Base-by-base conservation (phyloP, 2,329 filamentous ascomycete species). In the Xylaria sp. region DNA sequence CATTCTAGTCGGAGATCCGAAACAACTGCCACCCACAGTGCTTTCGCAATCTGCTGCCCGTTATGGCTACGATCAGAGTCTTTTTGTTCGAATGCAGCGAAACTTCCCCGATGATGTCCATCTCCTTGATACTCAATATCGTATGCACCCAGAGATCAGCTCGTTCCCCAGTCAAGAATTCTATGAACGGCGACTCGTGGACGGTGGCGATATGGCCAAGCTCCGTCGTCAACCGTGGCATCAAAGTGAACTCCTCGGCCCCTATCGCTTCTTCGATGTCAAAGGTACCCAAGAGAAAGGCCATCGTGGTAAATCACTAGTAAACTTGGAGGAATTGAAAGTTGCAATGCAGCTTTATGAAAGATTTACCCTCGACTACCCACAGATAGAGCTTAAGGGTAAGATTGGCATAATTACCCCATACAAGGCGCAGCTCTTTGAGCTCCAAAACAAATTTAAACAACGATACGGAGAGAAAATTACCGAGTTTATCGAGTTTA, bases 131-230 rank as follows among this genome's bases (percentile, higher is more conserved):
- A 96, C 92, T 64, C 96, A 99, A 78, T 99, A 99, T 79, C 96
- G 96, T 81, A 99, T 99, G 97, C 96, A 99, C 81, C 96, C 97
- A 0, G 93, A 96, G 73, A 99, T 99, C 78, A 97, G 94, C 79
- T 80, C 84, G 60, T 99, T 97, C 79, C 96, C 97, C 1, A 97
- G 94, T 79, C 84, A 87, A 73, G 91, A 94, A 60, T 99, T 99
- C 81, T 99, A 99, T 81, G 93, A 98, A 77, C 90, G 93, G 32
- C 89, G 90, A 70, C 87, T 99, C 12, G 84, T 94, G 71, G 94
- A 99, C 79, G 96, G 97, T 28, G 87, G 87, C 68, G 87, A 92
- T 72, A 98, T 98, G 94, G 89, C 86, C 3, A 84, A 82, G 63
- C 83, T 97, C 61, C 91, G 96, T 56, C 82, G 85, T 67, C 89